A percentile compares a stretch with the other conserved stretches of the same genome.
Evolutionary conservation across 1,284 basidiomycete species (phyloP).

Genomic region (Megacollybia platyphylla): DNA sequence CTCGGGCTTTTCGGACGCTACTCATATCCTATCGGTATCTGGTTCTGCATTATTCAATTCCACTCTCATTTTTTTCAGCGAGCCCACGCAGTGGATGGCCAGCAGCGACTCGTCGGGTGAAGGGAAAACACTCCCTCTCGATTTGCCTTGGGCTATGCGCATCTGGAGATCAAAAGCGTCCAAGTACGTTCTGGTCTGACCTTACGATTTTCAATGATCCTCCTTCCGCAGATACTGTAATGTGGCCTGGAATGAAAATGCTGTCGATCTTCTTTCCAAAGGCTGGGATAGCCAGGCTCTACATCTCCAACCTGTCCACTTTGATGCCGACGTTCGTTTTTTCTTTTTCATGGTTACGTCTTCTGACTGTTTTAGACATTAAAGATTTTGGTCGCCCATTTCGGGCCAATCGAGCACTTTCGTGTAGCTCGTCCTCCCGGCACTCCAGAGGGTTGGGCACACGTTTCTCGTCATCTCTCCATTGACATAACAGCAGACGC

Average conservation of each 20-base stretch:
- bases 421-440: conserved; percentile 3
- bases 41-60: conserved; percentile 2
- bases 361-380: conserved; percentile 12
- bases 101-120: conserved; percentile 8
- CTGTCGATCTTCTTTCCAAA: conserved; percentile 21
- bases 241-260: conserved; percentile 47
- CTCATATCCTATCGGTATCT: conserved; percentile 60
- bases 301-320: conserved; percentile 41
- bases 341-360: conserved; percentile 1
- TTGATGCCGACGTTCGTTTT: conserved; percentile 39
- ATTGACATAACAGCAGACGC: neutral
- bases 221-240: conserved; percentile 1
- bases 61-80: conserved; percentile 15
- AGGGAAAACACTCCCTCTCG: conserved; percentile 20
- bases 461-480: neutral
- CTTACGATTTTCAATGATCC: neutral
- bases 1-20: conserved; percentile 63
- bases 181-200: conserved; percentile 14
- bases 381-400: conserved; percentile 11
- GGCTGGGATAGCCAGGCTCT: conserved; percentile 18
- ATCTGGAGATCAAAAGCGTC: conserved; percentile 14
- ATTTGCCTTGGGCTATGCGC: conserved; percentile 43
- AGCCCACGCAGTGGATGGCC: conserved; percentile 17
- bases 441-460: neutral
- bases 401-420: conserved; percentile 16